Percentiles rank a stretch among this genome's conserved stretches.
Evolutionary conservation across 805 yeast genomes (phyloP).

Genomic region (Wickerhamomyces mucosus): DNA sequence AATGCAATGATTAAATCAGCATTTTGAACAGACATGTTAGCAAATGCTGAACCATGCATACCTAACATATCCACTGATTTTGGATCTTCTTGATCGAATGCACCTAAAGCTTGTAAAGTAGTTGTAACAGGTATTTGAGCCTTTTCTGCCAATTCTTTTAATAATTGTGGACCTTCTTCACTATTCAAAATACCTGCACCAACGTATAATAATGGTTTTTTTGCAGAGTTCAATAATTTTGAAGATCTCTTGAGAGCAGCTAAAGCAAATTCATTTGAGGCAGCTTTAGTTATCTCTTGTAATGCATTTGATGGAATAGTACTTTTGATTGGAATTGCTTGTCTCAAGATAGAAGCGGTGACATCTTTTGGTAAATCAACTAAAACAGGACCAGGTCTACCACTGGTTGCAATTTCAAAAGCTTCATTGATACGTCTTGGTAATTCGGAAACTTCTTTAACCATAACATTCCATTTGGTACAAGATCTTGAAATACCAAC

Average conservation of each 20-base stretch:
- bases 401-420: conserved; percentile 89
- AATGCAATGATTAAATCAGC: conserved; percentile 91
- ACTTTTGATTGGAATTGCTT: conserved; percentile 73
- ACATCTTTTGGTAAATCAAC: conserved; percentile 98
- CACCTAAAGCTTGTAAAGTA: conserved; percentile 88
- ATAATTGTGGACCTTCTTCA: conserved; percentile 67
- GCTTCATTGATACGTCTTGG: conserved; percentile 97
- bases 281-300: conserved; percentile 57
- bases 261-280: conserved; percentile 63
- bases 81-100: conserved; percentile 85
- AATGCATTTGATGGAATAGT: conserved; percentile 69
- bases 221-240: conserved; percentile 65
- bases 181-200: conserved; percentile 85
- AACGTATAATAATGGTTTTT: conserved; percentile 81
- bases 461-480: conserved; percentile 99
- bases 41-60: conserved; percentile 96
- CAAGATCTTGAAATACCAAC: conserved; percentile 95
- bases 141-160: conserved; percentile 81
- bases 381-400: conserved; percentile 97
- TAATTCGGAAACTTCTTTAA: conserved; percentile 84
- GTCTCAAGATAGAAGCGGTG: conserved; percentile 81
- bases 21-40: conserved; percentile 86
- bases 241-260: conserved; percentile 75
- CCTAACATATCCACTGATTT: conserved; percentile 94
- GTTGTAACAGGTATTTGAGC: conserved; percentile 96